Evolutionary conservation across 2,329 filamentous ascomycete species (phyloP).

Genomic region (Lojkania enalia): DNA sequence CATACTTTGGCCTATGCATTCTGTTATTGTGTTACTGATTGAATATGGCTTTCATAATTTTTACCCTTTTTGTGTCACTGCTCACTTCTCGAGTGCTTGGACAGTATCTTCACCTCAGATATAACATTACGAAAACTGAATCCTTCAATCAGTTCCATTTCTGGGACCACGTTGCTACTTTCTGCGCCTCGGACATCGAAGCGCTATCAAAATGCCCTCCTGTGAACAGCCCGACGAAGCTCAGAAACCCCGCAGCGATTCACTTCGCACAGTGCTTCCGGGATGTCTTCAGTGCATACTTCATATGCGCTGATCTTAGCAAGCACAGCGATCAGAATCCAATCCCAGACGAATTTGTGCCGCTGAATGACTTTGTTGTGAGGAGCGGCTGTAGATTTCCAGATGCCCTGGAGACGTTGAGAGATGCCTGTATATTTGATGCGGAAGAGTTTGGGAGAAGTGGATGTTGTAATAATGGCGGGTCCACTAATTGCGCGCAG

Average conservation of each 20-base stretch:
- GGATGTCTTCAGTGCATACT: conserved; percentile 1
- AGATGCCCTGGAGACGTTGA: neutral
- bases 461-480: neutral
- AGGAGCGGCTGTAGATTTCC: neutral
- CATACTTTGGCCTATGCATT: too few species aligned
- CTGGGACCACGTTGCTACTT: neutral
- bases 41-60: too few species aligned
- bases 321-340: neutral
- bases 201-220: neutral
- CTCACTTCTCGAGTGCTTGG: too few species aligned
- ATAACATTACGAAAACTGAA: neutral
- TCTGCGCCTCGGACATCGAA: neutral
- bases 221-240: neutral
- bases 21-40: too few species aligned
- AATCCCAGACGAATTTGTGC: neutral
- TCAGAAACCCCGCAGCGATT: neutral
- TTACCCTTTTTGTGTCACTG: too few species aligned
- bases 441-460: neutral
- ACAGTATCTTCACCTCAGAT: too few species aligned
- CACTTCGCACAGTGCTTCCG: neutral
- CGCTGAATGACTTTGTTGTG: neutral
- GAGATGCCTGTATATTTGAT: conserved; percentile 1
- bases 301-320: neutral
- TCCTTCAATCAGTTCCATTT: neutral
- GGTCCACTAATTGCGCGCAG: neutral